These are phyloP conservation scores for Fraxinus velutina DNA, from an alignment of 305 asterid species.

Conservation along the genomic window DNA sequence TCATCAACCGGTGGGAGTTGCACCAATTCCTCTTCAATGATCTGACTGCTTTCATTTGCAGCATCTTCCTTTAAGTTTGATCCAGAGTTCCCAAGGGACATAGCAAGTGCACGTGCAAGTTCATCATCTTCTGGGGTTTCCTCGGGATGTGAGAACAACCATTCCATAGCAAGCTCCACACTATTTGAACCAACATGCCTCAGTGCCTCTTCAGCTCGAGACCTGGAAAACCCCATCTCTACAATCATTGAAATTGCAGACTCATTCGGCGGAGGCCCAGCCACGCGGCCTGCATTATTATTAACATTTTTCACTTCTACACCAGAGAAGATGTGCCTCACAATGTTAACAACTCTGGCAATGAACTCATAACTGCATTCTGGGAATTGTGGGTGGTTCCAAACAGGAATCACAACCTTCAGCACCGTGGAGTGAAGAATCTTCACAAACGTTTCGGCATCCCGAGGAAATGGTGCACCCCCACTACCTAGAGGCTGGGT, in stretches of 20 bases:
- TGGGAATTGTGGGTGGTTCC: slow-evolving; percentile 81
- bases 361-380: slow-evolving; percentile 88
- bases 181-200: slow-evolving; percentile 96
- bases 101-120: slow-evolving; percentile 97
- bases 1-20: slow-evolving; percentile 90
- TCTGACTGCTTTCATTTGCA: slow-evolving; percentile 43
- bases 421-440: slow-evolving; percentile 83
- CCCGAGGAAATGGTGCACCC: slow-evolving; percentile 78
- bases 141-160: slow-evolving; percentile 97
- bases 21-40: slow-evolving; percentile 70
- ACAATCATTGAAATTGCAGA: slow-evolving; percentile 71
- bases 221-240: slow-evolving; percentile 93
- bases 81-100: slow-evolving; percentile 89
- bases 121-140: slow-evolving; percentile 92
- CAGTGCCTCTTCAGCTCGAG: slow-evolving; percentile 92
- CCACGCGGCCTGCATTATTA: slow-evolving; percentile 52
- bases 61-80: slow-evolving; percentile 64
- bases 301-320: slow-evolving; percentile 70
- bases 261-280: slow-evolving; percentile 90
- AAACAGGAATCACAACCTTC: slow-evolving; percentile 87
- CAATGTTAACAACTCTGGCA: slow-evolving; percentile 63
- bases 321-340: slow-evolving; percentile 81
- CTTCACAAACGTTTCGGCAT: slow-evolving; percentile 89
- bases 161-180: slow-evolving; percentile 98
- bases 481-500: slow-evolving; percentile 82